phyloP scores from a whole-genome alignment of 371 early-diverging fungal genomes.

The Choanephora cucurbitarum region DNA sequence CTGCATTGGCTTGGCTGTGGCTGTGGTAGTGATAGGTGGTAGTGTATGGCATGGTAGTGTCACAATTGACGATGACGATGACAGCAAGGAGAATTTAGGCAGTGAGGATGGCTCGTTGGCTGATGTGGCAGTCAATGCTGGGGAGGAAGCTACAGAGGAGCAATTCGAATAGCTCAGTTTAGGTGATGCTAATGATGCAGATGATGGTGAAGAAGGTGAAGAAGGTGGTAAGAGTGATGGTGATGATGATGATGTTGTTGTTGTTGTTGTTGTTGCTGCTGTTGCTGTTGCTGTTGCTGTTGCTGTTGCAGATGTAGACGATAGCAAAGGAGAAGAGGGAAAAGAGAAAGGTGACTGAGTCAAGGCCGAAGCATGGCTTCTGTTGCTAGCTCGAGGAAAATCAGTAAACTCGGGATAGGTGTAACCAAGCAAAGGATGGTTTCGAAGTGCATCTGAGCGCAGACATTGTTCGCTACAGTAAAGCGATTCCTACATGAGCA shows the following conservation, averaged over 20 bases:
- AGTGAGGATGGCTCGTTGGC: neutral
- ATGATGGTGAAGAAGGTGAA: neutral
- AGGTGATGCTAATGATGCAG: slow-evolving; percentile 1
- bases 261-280: too few species aligned
- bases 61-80: too few species aligned
- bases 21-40: neutral
- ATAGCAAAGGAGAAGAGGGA: too few species aligned
- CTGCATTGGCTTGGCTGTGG: neutral
- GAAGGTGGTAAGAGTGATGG: too few species aligned
- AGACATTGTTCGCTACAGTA: slow-evolving; percentile 43
- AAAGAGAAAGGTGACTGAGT: too few species aligned
- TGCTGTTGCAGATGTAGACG: too few species aligned
- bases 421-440: slow-evolving; percentile 40
- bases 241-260: too few species aligned
- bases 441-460: slow-evolving; percentile 34
- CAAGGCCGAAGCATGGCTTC: too few species aligned
- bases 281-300: too few species aligned
- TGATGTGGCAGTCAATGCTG: neutral
- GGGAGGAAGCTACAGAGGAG: neutral
- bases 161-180: neutral
- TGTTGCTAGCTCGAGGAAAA: slow-evolving; percentile 30
- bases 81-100: neutral
- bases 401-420: slow-evolving; percentile 34
- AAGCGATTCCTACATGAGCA: slow-evolving; percentile 31
- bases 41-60: too few species aligned